phyloP scores from a whole-genome alignment of 2,329 filamentous ascomycete genomes.

The Septoria petroselini region DNA sequence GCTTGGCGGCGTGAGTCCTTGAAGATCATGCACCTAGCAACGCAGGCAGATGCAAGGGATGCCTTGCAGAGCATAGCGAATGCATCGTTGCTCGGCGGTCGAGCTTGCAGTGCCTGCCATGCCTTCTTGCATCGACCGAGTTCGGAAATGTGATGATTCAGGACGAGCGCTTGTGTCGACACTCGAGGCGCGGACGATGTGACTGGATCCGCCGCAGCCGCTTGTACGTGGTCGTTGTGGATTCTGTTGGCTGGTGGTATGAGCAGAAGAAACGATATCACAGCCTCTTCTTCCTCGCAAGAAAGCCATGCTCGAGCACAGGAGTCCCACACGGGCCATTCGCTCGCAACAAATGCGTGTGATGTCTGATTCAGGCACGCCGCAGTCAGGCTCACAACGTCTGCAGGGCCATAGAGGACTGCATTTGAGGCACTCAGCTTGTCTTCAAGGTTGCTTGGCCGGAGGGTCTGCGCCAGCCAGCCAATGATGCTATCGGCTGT shows the following conservation, averaged over 20 bases:
- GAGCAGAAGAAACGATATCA: constrained; percentile 53
- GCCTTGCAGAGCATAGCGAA: constrained; percentile 29
- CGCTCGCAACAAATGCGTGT: constrained; percentile 24
- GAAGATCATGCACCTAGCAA: constrained; percentile 29
- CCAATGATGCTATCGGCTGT: constrained; percentile 70
- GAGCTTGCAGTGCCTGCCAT: constrained; percentile 18
- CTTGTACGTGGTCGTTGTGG: constrained; percentile 5
- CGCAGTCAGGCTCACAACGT: constrained; percentile 67
- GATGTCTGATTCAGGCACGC: constrained; percentile 60
- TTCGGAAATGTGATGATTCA: constrained; percentile 29
- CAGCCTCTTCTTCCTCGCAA: constrained; percentile 40
- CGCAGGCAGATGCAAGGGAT: constrained; percentile 30
- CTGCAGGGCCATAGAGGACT: constrained; percentile 60
- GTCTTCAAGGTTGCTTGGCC: constrained; percentile 62
- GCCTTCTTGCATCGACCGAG: constrained; percentile 18
- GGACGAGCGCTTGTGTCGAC: constrained; percentile 24
- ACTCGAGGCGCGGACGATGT: too few relatives aligned
- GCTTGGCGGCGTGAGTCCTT: constrained; percentile 30
- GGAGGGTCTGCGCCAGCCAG: constrained; percentile 83
- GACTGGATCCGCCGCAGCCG: too few relatives aligned
- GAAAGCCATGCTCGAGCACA: constrained; percentile 47
- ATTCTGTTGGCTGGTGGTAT: constrained; percentile 18
- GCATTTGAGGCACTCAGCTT: constrained; percentile 63
- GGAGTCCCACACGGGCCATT: constrained; percentile 41
- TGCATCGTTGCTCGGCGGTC: constrained; percentile 19